These are phyloP conservation scores for Acorus gramineus DNA, from an alignment of 106 monocot genomes.

Conservation along the genomic window DNA sequence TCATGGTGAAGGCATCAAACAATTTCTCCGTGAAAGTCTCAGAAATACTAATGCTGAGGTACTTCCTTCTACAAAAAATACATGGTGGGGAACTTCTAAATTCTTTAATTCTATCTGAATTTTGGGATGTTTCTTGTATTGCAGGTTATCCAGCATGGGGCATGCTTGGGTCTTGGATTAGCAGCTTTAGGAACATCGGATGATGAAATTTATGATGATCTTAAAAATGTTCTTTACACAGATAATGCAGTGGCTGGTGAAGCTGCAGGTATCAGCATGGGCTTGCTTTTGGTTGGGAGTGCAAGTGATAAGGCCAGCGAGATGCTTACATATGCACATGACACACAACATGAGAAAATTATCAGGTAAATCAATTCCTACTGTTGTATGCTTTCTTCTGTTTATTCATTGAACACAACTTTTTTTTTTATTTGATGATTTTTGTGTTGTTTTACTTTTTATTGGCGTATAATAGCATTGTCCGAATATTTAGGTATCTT, in stretches of 20 bases:
- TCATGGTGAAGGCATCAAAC: conserved; percentile 95
- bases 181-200: conserved; percentile 93
- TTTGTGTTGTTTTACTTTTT: no score
- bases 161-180: conserved; percentile 90
- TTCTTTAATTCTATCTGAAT: no score
- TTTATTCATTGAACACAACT: no score
- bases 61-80: background rate
- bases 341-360: conserved; percentile 99
- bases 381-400: no score
- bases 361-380: conserved; percentile 44
- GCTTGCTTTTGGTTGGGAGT: conserved; percentile 93
- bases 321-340: conserved; percentile 99
- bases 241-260: conserved; percentile 97
- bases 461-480: no score
- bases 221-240: conserved; percentile 82
- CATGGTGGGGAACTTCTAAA: no score
- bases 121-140: background rate
- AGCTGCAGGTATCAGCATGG: conserved; percentile 99
- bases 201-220: conserved; percentile 92
- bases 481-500: no score
- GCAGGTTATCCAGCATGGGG: conserved; percentile 98
- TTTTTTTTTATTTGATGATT: no score
- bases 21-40: conserved; percentile 90
- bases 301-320: conserved; percentile 87
- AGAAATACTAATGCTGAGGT: conserved; percentile 88